These are phyloP conservation scores for Aquilaria yunnanensis DNA, from an alignment of 345 rosid species.

Conservation along the genomic window DNA sequence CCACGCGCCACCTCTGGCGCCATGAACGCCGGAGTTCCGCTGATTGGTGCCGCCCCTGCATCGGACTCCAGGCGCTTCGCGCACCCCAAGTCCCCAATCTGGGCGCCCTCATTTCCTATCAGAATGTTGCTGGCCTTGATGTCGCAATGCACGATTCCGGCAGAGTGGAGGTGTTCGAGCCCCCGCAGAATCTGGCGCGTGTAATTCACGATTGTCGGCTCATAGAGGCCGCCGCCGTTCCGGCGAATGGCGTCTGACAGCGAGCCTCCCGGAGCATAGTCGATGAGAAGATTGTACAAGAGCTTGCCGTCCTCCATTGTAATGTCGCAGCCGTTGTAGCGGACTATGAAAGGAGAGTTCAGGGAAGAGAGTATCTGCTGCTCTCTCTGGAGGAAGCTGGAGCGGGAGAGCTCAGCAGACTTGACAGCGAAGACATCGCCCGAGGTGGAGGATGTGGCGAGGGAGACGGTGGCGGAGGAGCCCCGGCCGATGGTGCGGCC, in stretches of 20 bases:
- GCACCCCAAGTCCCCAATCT: slow-evolving; percentile 75
- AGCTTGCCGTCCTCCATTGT: slow-evolving; percentile 26
- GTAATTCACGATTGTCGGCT: slow-evolving; percentile 31
- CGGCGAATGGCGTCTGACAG: slow-evolving; percentile 29
- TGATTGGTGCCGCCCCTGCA: slow-evolving; percentile 19
- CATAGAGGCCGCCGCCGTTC: slow-evolving; percentile 37
- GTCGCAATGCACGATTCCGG: slow-evolving; percentile 68
- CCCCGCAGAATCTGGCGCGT: slow-evolving; percentile 51
- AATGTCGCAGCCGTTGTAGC: slow-evolving; percentile 53
- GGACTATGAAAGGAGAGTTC: slow-evolving; percentile 39
- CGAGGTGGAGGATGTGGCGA: slow-evolving; percentile 33
- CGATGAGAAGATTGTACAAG: slow-evolving; percentile 59
- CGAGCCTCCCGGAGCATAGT: slow-evolving; percentile 55
- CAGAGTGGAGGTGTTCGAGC: slow-evolving; percentile 49
- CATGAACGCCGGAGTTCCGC: slow-evolving; percentile 74
- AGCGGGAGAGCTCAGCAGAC: slow-evolving; percentile 39
- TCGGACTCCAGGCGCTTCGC: slow-evolving; percentile 32
- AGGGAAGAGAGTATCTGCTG: slow-evolving; percentile 43
- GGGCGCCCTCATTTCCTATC: slow-evolving; percentile 38
- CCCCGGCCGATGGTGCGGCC: slow-evolving; percentile 61
- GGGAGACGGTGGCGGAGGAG: slow-evolving; percentile 70
- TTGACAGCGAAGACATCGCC: slow-evolving; percentile 55
- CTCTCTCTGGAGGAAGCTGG: slow-evolving; percentile 50
- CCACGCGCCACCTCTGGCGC: slow-evolving; percentile 89
- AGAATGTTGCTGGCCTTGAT: slow-evolving; percentile 63